Percentiles rank a stretch among this genome's conserved stretches.
phyloP scores from a whole-genome alignment of 2,329 filamentous ascomycete genomes.

The Purpureocillium takamizusanense region DNA sequence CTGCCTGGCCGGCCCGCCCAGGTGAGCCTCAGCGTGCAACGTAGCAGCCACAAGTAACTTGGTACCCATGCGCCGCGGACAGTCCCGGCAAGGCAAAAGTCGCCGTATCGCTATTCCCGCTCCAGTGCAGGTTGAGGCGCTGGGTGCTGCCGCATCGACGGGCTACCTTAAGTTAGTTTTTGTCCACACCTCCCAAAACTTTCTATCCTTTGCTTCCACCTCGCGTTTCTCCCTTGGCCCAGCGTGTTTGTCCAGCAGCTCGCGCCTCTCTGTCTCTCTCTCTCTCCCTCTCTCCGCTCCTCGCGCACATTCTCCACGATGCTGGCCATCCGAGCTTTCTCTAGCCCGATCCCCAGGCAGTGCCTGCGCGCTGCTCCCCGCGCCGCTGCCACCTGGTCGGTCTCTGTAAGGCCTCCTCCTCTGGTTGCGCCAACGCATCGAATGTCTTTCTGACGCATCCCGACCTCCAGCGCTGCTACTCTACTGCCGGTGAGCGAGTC shows the following conservation, averaged over 20 bases:
- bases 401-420: constrained; percentile 19
- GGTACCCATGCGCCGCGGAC: constrained; percentile 6
- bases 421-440: not conserved
- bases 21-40: not conserved
- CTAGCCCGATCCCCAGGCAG: constrained; percentile 67
- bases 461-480: constrained; percentile 54
- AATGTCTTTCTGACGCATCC: constrained; percentile 5
- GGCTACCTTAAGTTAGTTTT: constrained; percentile 9
- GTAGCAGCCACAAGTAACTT: constrained; percentile 5
- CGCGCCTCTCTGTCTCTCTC: constrained; percentile 14
- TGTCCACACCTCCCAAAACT: constrained; percentile 10
- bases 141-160: too few relatives aligned
- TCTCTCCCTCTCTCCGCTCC: constrained; percentile 8
- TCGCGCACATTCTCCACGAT: constrained; percentile 45
- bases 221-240: constrained; percentile 7
- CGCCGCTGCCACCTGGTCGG: constrained; percentile 33
- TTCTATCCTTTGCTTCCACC: constrained; percentile 4
- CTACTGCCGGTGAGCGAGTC: constrained; percentile 59
- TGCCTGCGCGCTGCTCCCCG: constrained; percentile 62
- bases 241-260: constrained; percentile 6
- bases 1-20: not conserved
- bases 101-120: not conserved
- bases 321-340: constrained; percentile 73
- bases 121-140: too few relatives aligned
- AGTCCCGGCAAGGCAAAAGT: constrained; percentile 2